Conservation (phyloP, 2,329 filamentous ascomycete species). For the Diaporthe citriasiana region DNA sequence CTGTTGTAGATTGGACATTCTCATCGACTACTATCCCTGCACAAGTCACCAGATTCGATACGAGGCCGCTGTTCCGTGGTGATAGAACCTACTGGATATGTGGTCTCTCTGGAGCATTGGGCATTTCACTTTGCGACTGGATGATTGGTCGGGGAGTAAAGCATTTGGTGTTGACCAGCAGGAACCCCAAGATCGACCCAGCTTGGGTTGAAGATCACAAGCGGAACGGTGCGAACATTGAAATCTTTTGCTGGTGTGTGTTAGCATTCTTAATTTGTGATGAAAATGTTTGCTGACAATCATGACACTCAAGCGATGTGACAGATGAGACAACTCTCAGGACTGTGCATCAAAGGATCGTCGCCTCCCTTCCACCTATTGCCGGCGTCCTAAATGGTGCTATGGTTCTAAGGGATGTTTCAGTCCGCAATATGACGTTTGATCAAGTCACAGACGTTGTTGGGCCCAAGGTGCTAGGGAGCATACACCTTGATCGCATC, state of each 20-base stretch:
- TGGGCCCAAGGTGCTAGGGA: conserved; percentile 47
- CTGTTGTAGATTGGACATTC: conserved; percentile 27
- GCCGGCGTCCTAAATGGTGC: conserved; percentile 45
- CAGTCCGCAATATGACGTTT: conserved; percentile 45
- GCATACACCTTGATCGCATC: conserved; percentile 47
- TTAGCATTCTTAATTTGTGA: neutral
- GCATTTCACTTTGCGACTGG: conserved; percentile 31
- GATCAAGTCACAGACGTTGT: conserved; percentile 43
- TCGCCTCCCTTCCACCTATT: conserved; percentile 42
- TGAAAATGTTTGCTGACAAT: neutral
- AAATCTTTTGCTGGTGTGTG: conserved; percentile 15
- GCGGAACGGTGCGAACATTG: neutral
- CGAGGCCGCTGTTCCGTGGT: neutral
- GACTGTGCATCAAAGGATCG: conserved; percentile 36
- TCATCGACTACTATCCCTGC: neutral
- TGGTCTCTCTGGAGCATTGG: conserved; percentile 34
- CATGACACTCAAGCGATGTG: conserved; percentile 35
- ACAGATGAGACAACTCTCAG: conserved; percentile 39
- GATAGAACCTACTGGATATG: conserved; percentile 34
- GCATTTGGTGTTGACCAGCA: conserved; percentile 56
- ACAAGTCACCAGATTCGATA: conserved; percentile 7
- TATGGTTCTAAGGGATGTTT: conserved; percentile 47
- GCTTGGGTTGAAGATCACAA: conserved; percentile 44
- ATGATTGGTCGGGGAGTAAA: conserved; percentile 46
- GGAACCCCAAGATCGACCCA: conserved; percentile 52